Evolutionary conservation across 352 stramenopile genomes (phyloP).

Genomic region (Phytophthora lateralis): DNA sequence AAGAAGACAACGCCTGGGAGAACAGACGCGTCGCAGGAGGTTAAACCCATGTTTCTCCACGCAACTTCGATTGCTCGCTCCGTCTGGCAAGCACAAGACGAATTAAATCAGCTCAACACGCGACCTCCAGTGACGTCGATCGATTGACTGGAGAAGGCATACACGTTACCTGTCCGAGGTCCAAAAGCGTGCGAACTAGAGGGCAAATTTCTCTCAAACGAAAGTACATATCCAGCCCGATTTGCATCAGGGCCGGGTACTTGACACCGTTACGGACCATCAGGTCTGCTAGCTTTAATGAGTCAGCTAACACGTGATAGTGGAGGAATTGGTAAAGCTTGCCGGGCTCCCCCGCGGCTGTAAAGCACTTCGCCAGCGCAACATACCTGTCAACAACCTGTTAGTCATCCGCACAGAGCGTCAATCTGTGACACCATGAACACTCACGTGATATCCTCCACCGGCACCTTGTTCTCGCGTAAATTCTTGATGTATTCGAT

Average conservation of each 20-base stretch:
- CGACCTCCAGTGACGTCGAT: neutral
- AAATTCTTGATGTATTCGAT: constrained; percentile 73
- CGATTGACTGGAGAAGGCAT: neutral
- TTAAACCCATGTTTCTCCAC: constrained; percentile 48
- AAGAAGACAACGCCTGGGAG: constrained; percentile 55
- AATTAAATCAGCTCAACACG: neutral
- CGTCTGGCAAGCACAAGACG: constrained; percentile 25
- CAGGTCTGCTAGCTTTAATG: constrained; percentile 56
- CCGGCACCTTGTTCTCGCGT: constrained; percentile 46
- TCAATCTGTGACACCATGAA: neutral
- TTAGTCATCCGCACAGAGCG: constrained; percentile 9
- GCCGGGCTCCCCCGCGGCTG: constrained; percentile 43
- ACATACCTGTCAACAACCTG: constrained; percentile 45
- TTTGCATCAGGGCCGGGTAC: constrained; percentile 49
- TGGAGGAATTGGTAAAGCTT: constrained; percentile 77
- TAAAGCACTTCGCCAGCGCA: constrained; percentile 56
- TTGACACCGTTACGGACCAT: constrained; percentile 40
- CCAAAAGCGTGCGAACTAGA: constrained; percentile 57
- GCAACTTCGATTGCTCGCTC: constrained; percentile 54
- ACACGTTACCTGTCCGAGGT: constrained; percentile 45
- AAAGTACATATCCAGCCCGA: constrained; percentile 74
- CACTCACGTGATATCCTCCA: constrained; percentile 71
- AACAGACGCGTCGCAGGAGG: constrained; percentile 42
- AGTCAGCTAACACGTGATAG: constrained; percentile 63
- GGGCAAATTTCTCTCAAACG: constrained; percentile 49